Conservation (phyloP, 331 rosid species). For the Acacia concinna region DNA sequence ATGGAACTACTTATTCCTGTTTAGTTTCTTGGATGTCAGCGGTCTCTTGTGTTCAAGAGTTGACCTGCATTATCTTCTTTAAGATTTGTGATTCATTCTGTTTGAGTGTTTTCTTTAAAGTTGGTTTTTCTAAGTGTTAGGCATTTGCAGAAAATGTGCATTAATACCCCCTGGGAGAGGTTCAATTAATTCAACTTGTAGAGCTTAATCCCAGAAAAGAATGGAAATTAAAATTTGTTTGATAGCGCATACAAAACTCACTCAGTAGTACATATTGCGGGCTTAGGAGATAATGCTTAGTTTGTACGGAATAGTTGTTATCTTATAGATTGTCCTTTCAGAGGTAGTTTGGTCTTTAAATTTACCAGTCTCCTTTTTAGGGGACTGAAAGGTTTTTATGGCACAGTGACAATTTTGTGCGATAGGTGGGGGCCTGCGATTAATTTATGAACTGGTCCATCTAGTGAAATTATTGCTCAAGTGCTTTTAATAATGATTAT, state of each 20-base stretch:
- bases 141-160: background rate
- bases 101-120: background rate
- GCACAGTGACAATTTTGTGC: background rate
- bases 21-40: slow-evolving; percentile 20
- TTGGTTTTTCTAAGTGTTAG: background rate
- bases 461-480: background rate
- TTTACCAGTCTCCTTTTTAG: background rate
- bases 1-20: background rate
- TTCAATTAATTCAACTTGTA: background rate
- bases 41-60: background rate
- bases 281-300: background rate
- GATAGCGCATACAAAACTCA: background rate
- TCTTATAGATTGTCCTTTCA: background rate
- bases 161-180: background rate
- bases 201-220: background rate
- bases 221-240: background rate
- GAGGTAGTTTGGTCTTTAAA: background rate
- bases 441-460: background rate
- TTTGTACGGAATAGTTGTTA: background rate
- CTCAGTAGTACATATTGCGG: background rate
- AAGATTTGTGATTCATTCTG: background rate
- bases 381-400: background rate
- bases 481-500: background rate
- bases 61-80: slow-evolving; percentile 5
- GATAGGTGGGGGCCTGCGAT: background rate